Base-by-base conservation (phyloP, 331 rosid genomes). In the Quercus phellos region DNA sequence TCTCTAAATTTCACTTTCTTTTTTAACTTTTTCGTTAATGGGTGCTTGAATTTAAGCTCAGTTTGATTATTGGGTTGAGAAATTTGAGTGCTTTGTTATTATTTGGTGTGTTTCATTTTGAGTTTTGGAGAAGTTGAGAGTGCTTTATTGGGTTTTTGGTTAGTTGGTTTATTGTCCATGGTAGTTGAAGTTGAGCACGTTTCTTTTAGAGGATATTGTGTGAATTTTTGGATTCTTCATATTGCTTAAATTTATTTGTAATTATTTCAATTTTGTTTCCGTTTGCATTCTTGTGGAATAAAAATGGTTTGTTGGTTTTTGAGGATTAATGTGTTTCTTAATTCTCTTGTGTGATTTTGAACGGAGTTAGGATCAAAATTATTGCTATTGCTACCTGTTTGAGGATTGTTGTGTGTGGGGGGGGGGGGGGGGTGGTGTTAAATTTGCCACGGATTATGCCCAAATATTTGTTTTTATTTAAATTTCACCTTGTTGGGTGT, bases 171-270 rank as follows among this genome's bases (percentile, higher is more conserved):
- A 21, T 10, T 58, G 66, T 24, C 13, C 27, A 17, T 59, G 32
- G 35, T 4, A 8, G 67, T 59, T 59, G 14, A 60, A 60, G 2
- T 24, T 2, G 4, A 10, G 2, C 14, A 4, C 26, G 8, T 60
- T 13, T 61, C 30, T 42, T 22, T 77, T 9, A 21, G 71, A 67
- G 72, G 74, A 42, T 66, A 79, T 80, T 74, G 70, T 77, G 22
- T 70, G 42, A 14, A 46, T 70, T 73, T 18, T 32, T 71, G 43
- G 67, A 56, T 74, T 26, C 24, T 74, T 58, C 73, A 29, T 51
- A 16, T 55, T 85, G 38, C 50, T 55, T 29, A 56, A 29, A 51
- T 42, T 75, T 77, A 26, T 14, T 68, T 51, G 16, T 11, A 50
- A 53, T 56, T 76, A 53, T 43, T 55, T 60, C 73, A 74, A 50